Conservation (phyloP, 768 basidiomycete genomes). For the Naganishia vaughanmartiniae region DNA sequence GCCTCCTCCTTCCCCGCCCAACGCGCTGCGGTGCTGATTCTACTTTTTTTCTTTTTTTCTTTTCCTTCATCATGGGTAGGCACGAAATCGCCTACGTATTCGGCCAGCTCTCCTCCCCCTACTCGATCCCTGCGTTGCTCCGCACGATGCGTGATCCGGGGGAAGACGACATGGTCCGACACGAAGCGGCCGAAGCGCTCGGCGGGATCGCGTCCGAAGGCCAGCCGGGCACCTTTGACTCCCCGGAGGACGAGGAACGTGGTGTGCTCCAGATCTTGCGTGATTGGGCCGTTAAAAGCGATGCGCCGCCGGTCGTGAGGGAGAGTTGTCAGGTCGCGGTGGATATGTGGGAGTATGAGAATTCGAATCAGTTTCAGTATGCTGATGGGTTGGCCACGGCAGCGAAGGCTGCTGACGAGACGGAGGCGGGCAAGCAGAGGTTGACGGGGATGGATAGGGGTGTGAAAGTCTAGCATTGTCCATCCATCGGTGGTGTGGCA, state of each 20-base stretch:
- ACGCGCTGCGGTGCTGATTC: not conserved
- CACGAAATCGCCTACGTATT: constrained; percentile 99
- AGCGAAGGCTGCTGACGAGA: constrained; percentile 4
- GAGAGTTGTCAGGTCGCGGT: constrained; percentile 96
- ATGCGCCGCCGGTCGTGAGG: constrained; percentile 81
- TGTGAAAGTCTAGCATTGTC: not conserved
- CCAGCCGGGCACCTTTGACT: constrained; percentile 37
- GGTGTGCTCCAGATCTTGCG: constrained; percentile 82
- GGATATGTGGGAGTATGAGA: constrained; percentile 74
- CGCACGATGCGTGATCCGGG: constrained; percentile 66
- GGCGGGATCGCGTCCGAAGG: constrained; percentile 76
- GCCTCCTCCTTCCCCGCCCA: not conserved
- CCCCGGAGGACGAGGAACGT: constrained; percentile 47
- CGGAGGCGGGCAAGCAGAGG: constrained; percentile 9
- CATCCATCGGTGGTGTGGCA: not conserved
- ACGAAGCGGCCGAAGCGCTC: constrained; percentile 96
- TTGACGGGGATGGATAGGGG: constrained; percentile 34
- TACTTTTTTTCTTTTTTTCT: not conserved
- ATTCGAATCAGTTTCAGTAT: constrained; percentile 36
- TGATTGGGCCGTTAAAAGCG: constrained; percentile 75
- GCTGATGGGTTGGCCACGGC: constrained; percentile 25
- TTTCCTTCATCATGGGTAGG: constrained; percentile 54
- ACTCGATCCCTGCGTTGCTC: constrained; percentile 81
- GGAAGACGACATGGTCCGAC: constrained; percentile 95
- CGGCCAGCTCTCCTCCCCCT: constrained; percentile 84